Evolutionary conservation across 306 rosid species (phyloP).

Genomic region (cucumber (Cucumis sativus)): Cucumber_9930_V3 NC_026656.2:4260001-4260500

Average conservation of each 20-base stretch:
- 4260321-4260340: not conserved
- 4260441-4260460: not conserved
- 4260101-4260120: slow-evolving; percentile 42
- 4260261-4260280: not conserved
- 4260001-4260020: not conserved
- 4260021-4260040: slow-evolving; percentile 61
- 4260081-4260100: slow-evolving; percentile 40
- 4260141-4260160: slow-evolving; percentile 42
- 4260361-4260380: not conserved
- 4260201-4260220: slow-evolving; percentile 33
- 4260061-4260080: slow-evolving; percentile 58
- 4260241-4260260: not conserved
- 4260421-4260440: not conserved
- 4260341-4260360: not conserved
- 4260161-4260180: slow-evolving; percentile 26
- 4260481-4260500: not conserved
- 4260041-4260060: slow-evolving; percentile 70
- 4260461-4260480: not conserved
- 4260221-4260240: not conserved
- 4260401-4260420: not conserved
- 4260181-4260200: slow-evolving; percentile 70
- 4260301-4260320: not conserved
- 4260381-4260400: not conserved
- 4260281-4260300: not conserved
- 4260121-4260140: slow-evolving; percentile 67